phyloP scores from a whole-genome alignment of 805 yeast genomes.

The Brettanomyces sp. region DNA sequence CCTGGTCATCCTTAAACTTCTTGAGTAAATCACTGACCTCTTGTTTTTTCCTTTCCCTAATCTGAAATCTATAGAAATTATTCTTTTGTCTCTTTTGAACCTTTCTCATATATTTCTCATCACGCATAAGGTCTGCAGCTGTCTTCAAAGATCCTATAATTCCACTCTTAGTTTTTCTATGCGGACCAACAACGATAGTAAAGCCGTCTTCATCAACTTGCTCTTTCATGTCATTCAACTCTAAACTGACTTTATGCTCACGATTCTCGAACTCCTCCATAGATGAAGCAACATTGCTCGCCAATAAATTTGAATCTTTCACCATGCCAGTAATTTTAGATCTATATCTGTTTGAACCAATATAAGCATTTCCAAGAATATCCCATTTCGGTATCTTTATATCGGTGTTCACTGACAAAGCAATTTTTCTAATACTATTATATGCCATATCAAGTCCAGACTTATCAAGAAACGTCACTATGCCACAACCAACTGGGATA shows the following conservation, averaged over 20 bases:
- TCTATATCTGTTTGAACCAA: slow-evolving; percentile 34
- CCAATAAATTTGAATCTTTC: slow-evolving; percentile 40
- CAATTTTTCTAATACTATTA: slow-evolving; percentile 46
- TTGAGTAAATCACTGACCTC: slow-evolving; percentile 81
- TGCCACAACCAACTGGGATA: slow-evolving; percentile 66
- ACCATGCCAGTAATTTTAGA: slow-evolving; percentile 12
- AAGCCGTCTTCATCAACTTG: slow-evolving; percentile 90
- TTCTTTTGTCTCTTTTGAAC: slow-evolving; percentile 67
- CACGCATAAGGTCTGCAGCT: slow-evolving; percentile 19
- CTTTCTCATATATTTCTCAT: slow-evolving; percentile 35
- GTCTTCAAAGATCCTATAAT: slow-evolving; percentile 42
- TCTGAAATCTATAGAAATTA: slow-evolving; percentile 94
- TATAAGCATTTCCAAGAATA: slow-evolving; percentile 15
- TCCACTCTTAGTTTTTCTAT: slow-evolving; percentile 72
- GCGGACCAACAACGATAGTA: slow-evolving; percentile 80
- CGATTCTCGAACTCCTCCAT: slow-evolving; percentile 60
- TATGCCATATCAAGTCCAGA: slow-evolving; percentile 58
- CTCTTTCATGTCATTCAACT: slow-evolving; percentile 43
- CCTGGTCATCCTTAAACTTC: slow-evolving; percentile 88
- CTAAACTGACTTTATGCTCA: slow-evolving; percentile 55
- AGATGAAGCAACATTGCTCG: slow-evolving; percentile 47
- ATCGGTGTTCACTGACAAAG: slow-evolving; percentile 11
- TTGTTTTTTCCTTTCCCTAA: slow-evolving; percentile 84
- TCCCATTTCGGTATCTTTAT: slow-evolving; percentile 31
- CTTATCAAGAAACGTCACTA: slow-evolving; percentile 67